phyloP scores from a whole-genome alignment of 1,284 basidiomycete genomes.

The Marasmius fiardii region DNA sequence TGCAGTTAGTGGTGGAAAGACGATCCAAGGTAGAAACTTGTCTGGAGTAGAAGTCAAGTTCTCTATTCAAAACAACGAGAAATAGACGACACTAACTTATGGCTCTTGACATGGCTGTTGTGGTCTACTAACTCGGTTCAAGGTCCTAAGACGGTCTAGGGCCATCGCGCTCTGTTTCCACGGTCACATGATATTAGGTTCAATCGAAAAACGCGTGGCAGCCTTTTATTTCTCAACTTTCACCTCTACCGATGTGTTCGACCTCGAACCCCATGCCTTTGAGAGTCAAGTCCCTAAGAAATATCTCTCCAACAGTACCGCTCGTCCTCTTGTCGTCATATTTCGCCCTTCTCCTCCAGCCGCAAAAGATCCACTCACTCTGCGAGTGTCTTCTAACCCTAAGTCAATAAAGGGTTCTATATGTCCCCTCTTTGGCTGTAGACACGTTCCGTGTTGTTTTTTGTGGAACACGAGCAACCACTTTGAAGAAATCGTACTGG shows the following conservation, averaged over 20 bases:
- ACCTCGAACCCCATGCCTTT: background rate
- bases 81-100: background rate
- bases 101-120: background rate
- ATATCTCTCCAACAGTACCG: conserved; percentile 2
- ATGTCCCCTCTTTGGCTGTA: conserved; percentile 2
- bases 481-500: background rate
- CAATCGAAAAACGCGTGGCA: background rate
- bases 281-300: too few species aligned
- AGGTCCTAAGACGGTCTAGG: background rate
- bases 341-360: conserved; percentile 16
- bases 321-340: background rate
- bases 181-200: background rate
- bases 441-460: background rate
- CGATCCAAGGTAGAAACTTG: conserved; percentile 27
- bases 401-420: conserved; percentile 13
- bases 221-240: background rate
- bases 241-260: background rate
- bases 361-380: conserved; percentile 14
- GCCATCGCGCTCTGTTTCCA: background rate
- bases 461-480: conserved; percentile 2
- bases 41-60: conserved; percentile 15
- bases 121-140: background rate
- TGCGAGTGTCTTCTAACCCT: conserved; percentile 19
- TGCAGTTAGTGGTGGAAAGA: conserved; percentile 34
- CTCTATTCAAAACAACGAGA: background rate